Evolutionary conservation across 345 rosid genomes (phyloP).

Genomic region (Microcos paniculata): DNA sequence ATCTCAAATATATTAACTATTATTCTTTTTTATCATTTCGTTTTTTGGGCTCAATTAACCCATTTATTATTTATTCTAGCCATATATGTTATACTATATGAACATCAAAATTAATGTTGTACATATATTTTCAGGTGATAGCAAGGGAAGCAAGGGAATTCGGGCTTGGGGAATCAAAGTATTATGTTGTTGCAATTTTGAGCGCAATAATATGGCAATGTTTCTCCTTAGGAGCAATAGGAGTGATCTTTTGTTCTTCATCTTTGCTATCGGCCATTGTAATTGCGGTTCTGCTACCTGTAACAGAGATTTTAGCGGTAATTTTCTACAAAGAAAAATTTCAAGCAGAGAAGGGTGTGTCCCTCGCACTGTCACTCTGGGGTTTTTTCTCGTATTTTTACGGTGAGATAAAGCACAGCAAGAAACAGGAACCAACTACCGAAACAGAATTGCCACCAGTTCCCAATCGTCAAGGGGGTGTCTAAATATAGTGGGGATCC

Average conservation of each 20-base stretch:
- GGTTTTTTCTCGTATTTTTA: constrained; percentile 70
- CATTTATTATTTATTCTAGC: too few relatives aligned
- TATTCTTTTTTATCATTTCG: too few relatives aligned
- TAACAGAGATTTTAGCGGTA: constrained; percentile 66
- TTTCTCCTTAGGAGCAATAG: constrained; percentile 57
- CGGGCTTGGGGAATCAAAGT: constrained; percentile 43
- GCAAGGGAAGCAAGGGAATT: constrained; percentile 55
- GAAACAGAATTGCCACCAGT: background rate
- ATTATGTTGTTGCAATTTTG: constrained; percentile 39
- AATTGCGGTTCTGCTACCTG: constrained; percentile 51
- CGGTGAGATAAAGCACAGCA: constrained; percentile 51
- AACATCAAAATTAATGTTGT: too few relatives aligned
- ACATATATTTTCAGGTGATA: constrained; percentile 40
- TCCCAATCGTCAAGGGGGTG: constrained; percentile 40
- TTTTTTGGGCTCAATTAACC: too few relatives aligned
- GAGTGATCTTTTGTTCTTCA: constrained; percentile 55
- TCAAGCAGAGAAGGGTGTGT: constrained; percentile 59
- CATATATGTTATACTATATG: too few relatives aligned
- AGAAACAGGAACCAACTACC: constrained; percentile 15
- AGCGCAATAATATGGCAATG: constrained; percentile 42
- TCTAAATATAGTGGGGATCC: constrained; percentile 35
- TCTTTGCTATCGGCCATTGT: constrained; percentile 55
- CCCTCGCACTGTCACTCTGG: constrained; percentile 74
- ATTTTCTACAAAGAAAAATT: constrained; percentile 65
- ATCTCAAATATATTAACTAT: too few relatives aligned